A percentile compares a stretch with the other conserved stretches of the same genome.
These are phyloP conservation scores for Infundibulicybe gibba DNA, from an alignment of 768 basidiomycete genomes.

Conservation along the genomic window DNA sequence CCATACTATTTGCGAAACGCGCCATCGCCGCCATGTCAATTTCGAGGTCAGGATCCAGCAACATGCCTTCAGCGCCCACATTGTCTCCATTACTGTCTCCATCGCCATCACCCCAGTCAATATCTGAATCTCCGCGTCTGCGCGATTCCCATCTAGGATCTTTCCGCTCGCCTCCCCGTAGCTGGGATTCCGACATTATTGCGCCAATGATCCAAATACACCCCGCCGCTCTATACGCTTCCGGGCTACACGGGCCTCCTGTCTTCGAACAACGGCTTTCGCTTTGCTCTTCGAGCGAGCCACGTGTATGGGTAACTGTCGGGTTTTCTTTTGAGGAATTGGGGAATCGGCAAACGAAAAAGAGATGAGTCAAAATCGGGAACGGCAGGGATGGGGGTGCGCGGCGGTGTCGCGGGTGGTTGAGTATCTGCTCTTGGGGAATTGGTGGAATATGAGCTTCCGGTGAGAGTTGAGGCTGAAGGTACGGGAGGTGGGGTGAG, in stretches of 20 bases:
- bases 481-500: constrained; percentile 6
- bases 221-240: constrained; percentile 19
- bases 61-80: constrained; percentile 55
- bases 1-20: constrained; percentile 47
- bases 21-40: constrained; percentile 46
- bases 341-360: constrained; percentile 30
- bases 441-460: constrained; percentile 10
- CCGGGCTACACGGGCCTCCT: constrained; percentile 17
- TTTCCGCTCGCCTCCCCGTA: constrained; percentile 30
- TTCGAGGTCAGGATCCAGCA: constrained; percentile 56
- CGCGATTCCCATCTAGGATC: constrained; percentile 45
- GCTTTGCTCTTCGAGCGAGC: constrained; percentile 16
- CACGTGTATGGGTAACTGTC: constrained; percentile 25
- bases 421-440: constrained; percentile 8
- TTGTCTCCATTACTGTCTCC: constrained; percentile 15
- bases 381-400: neutral
- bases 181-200: constrained; percentile 47
- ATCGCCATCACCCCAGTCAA: constrained; percentile 49
- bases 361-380: constrained; percentile 24
- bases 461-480: constrained; percentile 19
- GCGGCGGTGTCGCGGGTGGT: neutral
- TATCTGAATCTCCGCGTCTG: constrained; percentile 49
- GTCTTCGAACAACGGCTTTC: constrained; percentile 15
- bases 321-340: constrained; percentile 21
- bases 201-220: constrained; percentile 51